Conservation (phyloP, 1,284 basidiomycete genomes). For the Malassezia nana region DNA sequence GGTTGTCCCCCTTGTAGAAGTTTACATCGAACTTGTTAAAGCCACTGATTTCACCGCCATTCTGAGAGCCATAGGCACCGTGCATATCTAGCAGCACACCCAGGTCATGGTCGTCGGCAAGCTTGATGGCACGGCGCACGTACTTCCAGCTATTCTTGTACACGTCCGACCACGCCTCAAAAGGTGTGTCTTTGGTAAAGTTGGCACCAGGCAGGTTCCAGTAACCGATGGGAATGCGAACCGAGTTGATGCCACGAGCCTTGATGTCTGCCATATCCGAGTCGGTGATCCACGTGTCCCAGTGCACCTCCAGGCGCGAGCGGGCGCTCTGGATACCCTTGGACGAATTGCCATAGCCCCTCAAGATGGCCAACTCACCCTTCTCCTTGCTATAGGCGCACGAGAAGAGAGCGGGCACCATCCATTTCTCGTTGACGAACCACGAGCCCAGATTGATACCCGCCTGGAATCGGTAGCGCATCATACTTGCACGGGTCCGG, state of each 20-base stretch:
- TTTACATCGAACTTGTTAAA: conserved; percentile 57
- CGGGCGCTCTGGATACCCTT: conserved; percentile 51
- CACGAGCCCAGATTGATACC: conserved; percentile 35
- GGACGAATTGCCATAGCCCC: conserved; percentile 55
- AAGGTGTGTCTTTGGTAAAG: conserved; percentile 54
- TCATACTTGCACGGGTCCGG: conserved; percentile 30
- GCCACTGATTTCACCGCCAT: conserved; percentile 62
- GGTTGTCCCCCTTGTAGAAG: conserved; percentile 54
- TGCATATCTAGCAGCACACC: conserved; percentile 67
- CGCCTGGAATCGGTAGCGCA: conserved; percentile 37
- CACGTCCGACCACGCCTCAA: conserved; percentile 55
- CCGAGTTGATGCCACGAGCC: conserved; percentile 47
- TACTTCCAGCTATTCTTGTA: conserved; percentile 59
- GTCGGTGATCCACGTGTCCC: conserved; percentile 66
- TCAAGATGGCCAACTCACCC: conserved; percentile 52
- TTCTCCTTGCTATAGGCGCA: conserved; percentile 57
- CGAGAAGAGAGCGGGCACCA: conserved; percentile 61
- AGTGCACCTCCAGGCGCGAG: conserved; percentile 58
- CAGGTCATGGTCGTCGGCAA: conserved; percentile 58
- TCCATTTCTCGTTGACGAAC: conserved; percentile 68
- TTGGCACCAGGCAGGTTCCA: conserved; percentile 48
- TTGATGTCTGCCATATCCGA: conserved; percentile 49
- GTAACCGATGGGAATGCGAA: conserved; percentile 47
- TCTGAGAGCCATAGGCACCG: conserved; percentile 60
- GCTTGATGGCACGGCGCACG: conserved; percentile 59